phyloP scores from a whole-genome alignment of 805 yeast species.

The Ogataea methanolica region DNA sequence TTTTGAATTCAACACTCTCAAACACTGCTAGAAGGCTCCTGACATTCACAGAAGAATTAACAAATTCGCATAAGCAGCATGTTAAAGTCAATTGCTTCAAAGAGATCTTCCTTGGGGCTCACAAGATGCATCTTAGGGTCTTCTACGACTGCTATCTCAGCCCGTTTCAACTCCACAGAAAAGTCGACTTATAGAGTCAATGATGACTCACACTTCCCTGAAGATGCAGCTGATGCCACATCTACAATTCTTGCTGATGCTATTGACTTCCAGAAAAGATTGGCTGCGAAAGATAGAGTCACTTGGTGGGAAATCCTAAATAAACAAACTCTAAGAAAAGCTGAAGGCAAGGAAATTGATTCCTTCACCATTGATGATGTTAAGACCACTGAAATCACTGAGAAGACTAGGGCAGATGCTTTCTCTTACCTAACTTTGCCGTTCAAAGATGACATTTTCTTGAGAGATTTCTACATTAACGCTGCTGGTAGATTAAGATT shows the following conservation, averaged over 20 bases:
- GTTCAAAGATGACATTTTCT: constrained; percentile 75
- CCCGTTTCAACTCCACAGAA: background rate
- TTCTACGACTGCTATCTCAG: no score
- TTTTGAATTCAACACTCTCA: no score
- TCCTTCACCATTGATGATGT: constrained; percentile 70
- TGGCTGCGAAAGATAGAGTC: constrained; percentile 38
- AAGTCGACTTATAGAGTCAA: constrained; percentile 20
- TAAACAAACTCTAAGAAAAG: constrained; percentile 64
- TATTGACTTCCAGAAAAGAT: constrained; percentile 45
- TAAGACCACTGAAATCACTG: constrained; percentile 62
- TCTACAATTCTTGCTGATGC: constrained; percentile 64
- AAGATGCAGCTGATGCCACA: constrained; percentile 69
- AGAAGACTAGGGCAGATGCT: constrained; percentile 74
- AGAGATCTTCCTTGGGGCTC: no score
- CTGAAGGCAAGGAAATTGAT: constrained; percentile 70
- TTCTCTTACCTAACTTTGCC: constrained; percentile 69
- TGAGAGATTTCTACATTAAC: constrained; percentile 83
- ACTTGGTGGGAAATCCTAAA: constrained; percentile 86
- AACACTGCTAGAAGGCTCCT: no score
- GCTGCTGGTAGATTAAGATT: constrained; percentile 89
- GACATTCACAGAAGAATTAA: no score
- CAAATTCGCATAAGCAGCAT: no score
- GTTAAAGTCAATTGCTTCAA: no score
- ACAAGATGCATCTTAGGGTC: no score
- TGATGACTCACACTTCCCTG: constrained; percentile 35